Percentiles rank a stretch among this genome's conserved stretches.
Evolutionary conservation across 306 rosid species (phyloP).

Genomic region (Spatholobus suberectus): DNA sequence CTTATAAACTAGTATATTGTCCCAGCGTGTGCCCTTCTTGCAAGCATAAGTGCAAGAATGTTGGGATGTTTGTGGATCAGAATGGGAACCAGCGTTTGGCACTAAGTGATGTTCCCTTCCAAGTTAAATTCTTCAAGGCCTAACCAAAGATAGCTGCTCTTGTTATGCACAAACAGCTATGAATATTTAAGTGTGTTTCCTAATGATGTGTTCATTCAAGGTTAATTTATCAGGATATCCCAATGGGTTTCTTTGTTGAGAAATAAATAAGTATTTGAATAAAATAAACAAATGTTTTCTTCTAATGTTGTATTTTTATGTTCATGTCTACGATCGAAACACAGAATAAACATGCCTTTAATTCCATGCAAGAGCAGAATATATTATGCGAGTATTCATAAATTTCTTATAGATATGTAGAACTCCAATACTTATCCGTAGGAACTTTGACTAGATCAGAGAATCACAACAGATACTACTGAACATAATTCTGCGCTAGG

Average conservation of each 20-base stretch:
- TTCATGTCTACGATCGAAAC: background rate
- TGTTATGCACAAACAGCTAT: background rate
- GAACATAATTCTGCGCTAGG: background rate
- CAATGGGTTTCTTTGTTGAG: background rate
- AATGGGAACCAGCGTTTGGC: conserved; percentile 31
- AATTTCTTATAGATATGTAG: background rate
- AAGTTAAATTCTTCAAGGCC: conserved; percentile 13
- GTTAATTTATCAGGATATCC: background rate
- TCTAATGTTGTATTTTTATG: background rate
- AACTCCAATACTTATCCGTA: background rate
- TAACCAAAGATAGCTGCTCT: background rate
- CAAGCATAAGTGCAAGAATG: conserved; percentile 17
- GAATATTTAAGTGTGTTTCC: background rate
- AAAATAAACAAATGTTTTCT: background rate
- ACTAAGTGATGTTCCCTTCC: conserved; percentile 32
- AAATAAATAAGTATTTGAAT: background rate
- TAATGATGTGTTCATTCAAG: background rate
- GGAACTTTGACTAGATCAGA: too few relatives aligned
- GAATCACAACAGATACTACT: background rate
- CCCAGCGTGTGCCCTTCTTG: background rate
- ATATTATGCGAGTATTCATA: too few relatives aligned
- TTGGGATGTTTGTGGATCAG: conserved; percentile 28
- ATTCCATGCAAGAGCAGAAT: background rate
- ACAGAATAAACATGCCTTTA: background rate
- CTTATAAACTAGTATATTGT: conserved; percentile 23